Base-by-base conservation (phyloP, 306 rosid species). In the Urtica urens region DNA sequence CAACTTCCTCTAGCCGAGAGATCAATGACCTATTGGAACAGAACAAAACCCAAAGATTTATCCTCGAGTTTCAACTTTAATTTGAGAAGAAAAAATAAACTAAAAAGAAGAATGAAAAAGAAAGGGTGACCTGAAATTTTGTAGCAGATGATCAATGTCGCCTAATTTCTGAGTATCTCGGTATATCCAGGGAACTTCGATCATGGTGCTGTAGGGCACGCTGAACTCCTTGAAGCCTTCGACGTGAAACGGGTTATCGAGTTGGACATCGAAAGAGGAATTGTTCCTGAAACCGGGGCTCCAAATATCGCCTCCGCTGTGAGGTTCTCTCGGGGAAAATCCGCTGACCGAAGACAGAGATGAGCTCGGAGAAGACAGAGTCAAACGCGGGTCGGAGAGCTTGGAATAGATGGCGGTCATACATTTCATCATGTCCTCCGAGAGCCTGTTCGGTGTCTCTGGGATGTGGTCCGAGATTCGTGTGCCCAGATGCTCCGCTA, bases 131-230 rank as follows among this genome's bases (percentile, higher is more conserved):
- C 81, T 85, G 78, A 82, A 92, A 75, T 85, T 73, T 63, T 92
- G 99, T 27, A 85, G 80, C 73, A 92, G 53, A 55, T 75, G 72
- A 51, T 75, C 82, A 1, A 80, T 60, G 56, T 82, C 86, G 19
- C 78, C 67, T 26, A 77, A 69, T 52, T 85, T 92, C 63, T 73
- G 78, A 64, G 57, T 71, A 28, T 86, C 96, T 58, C 79, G 77
- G 70, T 79, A 73, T 57, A 92, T 82, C 87, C 94, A 77, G 5
- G 94, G 74, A 38, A 92, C 84, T 75, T 92, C 99, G 67, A 92
- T 80, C 96, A 86, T 92, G 50, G 94, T 77, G 83, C 94, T 92
- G 65, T 92, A 92, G 7, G 99, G 99, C 23, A 95, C 96, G 44
- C 99, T 92, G 56, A 92, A 86, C 67, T 92, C 96, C 70, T 79